These are phyloP conservation scores for Globisporangium irregulare DNA, from an alignment of 352 stramenopile genomes.

Conservation along the genomic window DNA sequence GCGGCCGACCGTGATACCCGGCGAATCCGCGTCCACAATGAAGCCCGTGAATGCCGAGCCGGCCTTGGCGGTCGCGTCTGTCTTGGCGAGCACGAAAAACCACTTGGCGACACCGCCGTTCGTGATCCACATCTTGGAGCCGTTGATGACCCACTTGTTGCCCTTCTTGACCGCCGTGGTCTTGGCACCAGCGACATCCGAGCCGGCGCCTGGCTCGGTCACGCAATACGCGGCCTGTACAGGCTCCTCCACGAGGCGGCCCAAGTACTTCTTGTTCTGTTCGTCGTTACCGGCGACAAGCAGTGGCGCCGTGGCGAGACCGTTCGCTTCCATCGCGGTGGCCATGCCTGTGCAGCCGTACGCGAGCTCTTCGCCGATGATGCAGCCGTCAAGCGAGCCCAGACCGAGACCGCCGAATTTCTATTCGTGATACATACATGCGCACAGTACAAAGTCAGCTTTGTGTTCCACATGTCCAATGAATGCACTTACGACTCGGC, in stretches of 20 bases:
- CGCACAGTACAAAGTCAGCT: not conserved
- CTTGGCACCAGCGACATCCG: constrained; percentile 86
- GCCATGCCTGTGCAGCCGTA: constrained; percentile 90
- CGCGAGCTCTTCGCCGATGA: constrained; percentile 89
- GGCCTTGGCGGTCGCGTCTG: constrained; percentile 64
- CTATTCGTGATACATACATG: not conserved
- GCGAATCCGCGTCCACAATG: constrained; percentile 85
- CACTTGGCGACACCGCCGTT: constrained; percentile 90
- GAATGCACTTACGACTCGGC: too few species aligned
- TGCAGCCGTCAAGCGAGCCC: constrained; percentile 73
- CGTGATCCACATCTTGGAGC: constrained; percentile 94
- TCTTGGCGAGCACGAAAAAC: constrained; percentile 92
- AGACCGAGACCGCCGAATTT: constrained; percentile 84
- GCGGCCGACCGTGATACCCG: constrained; percentile 82
- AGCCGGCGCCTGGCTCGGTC: constrained; percentile 88
- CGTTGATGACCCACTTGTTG: constrained; percentile 93
- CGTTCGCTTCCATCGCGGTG: constrained; percentile 90
- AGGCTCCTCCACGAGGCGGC: constrained; percentile 75
- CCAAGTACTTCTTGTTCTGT: constrained; percentile 88
- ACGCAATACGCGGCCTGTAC: constrained; percentile 88
- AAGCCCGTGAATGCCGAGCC: constrained; percentile 89
- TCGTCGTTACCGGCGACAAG: constrained; percentile 78
- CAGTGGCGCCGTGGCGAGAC: constrained; percentile 75
- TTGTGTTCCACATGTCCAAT: not conserved
- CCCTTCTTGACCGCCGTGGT: constrained; percentile 91